phyloP scores from a whole-genome alignment of 495 filamentous ascomycete genomes.

The Penicillium samsonianum region DNA sequence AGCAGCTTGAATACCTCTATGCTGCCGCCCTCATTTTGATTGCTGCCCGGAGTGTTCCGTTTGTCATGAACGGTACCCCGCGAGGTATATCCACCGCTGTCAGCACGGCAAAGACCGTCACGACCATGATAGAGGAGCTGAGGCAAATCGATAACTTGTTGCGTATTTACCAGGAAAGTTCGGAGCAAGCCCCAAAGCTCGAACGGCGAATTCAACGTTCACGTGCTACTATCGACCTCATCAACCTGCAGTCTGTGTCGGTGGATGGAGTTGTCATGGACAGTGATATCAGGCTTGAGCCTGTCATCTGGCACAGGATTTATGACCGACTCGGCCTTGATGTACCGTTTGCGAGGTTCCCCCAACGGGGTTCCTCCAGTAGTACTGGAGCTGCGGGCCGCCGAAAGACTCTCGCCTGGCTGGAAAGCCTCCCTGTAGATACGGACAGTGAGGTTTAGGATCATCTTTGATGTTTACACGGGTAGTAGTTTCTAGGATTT shows the following conservation, averaged over 20 bases:
- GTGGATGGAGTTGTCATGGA: background rate
- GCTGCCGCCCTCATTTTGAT: background rate
- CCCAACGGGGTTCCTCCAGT: background rate
- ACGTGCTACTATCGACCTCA: too few species aligned
- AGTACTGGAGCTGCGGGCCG: background rate
- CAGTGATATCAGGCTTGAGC: background rate
- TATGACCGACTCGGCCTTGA: background rate
- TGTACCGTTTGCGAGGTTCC: background rate
- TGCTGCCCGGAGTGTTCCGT: background rate
- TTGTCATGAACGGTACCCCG: background rate
- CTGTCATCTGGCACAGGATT: background rate
- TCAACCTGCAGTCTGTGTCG: too few species aligned
- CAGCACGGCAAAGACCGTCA: background rate
- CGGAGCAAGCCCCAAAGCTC: background rate
- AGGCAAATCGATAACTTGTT: background rate
- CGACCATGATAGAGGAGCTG: background rate
- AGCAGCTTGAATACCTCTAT: background rate
- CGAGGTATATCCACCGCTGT: background rate
- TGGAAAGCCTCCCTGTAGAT: constrained; percentile 22
- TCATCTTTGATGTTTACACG: too few species aligned
- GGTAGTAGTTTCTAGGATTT: too few species aligned
- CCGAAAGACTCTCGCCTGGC: constrained; percentile 9
- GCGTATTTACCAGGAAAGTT: background rate
- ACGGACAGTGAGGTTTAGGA: background rate
- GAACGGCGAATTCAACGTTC: background rate